These are phyloP conservation scores for Maudiozyma pseudohumilis DNA, from an alignment of 805 yeast genomes.

Conservation along the genomic window DNA sequence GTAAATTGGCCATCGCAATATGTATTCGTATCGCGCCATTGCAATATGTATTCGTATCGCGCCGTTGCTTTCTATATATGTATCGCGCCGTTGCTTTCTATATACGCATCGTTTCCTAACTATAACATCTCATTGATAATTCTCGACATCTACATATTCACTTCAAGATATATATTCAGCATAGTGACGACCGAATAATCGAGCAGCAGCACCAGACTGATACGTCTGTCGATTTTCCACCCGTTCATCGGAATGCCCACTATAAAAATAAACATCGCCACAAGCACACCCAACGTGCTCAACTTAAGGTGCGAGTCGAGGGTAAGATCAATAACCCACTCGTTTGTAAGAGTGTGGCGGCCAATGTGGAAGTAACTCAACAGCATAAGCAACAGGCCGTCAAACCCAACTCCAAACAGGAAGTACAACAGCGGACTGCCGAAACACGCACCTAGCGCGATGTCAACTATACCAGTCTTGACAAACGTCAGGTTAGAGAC, in stretches of 20 bases:
- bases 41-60: too few relatives aligned
- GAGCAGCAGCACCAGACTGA: conserved; percentile 29
- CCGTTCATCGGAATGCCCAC: conserved; percentile 35
- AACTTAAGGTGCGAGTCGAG: conserved; percentile 32
- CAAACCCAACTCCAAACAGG: conserved; percentile 70
- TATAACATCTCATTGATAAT: too few relatives aligned
- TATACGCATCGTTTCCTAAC: too few relatives aligned
- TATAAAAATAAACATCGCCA: conserved; percentile 32
- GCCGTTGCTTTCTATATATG: too few relatives aligned
- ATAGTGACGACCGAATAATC: conserved; percentile 14
- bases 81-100: too few relatives aligned
- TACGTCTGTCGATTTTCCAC: conserved; percentile 36
- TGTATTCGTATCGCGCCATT: too few relatives aligned
- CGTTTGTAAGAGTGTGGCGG: neutral
- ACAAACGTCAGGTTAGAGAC: conserved; percentile 78
- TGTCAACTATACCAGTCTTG: conserved; percentile 67
- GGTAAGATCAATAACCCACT: conserved; percentile 26
- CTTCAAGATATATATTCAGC: conserved; percentile 16
- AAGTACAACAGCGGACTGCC: conserved; percentile 83
- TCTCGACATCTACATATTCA: neutral
- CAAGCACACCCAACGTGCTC: conserved; percentile 34
- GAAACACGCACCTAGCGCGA: conserved; percentile 93
- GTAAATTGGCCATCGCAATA: too few relatives aligned
- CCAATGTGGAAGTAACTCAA: neutral
- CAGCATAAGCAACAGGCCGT: conserved; percentile 43